Percentiles rank a stretch among this genome's conserved stretches.
These are phyloP conservation scores for Pestalotiopsis sp. DNA, from an alignment of 2,329 filamentous ascomycete species.

Conservation along the genomic window DNA sequence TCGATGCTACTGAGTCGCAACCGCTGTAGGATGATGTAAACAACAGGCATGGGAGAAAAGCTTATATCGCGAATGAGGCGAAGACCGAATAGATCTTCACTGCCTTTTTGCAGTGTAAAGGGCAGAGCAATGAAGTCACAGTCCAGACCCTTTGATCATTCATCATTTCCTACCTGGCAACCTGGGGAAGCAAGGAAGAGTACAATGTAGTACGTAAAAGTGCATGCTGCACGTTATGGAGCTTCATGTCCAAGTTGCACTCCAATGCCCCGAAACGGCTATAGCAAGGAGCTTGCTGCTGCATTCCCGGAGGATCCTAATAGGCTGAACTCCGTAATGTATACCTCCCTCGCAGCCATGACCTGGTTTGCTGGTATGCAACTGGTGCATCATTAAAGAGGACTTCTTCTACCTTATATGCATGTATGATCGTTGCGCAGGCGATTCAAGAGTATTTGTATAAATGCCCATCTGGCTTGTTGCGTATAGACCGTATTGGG, in stretches of 20 bases:
- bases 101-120: neutral
- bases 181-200: neutral
- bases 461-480: too few species aligned
- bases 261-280: neutral
- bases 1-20: neutral
- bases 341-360: neutral
- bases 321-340: neutral
- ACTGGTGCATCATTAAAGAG: neutral
- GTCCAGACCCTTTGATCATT: neutral
- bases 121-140: neutral
- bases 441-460: too few species aligned
- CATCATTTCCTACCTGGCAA: neutral
- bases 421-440: neutral
- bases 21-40: neutral
- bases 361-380: neutral
- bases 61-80: neutral
- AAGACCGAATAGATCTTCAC: neutral
- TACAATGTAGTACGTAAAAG: neutral
- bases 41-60: neutral
- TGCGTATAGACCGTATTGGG: too few species aligned
- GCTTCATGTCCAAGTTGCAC: neutral
- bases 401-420: neutral
- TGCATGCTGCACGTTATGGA: neutral
- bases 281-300: neutral
- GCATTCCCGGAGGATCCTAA: neutral